Evolutionary conservation across 2,329 filamentous ascomycete genomes (phyloP).

Genomic region (Fusarium keratoplasticum): DNA sequence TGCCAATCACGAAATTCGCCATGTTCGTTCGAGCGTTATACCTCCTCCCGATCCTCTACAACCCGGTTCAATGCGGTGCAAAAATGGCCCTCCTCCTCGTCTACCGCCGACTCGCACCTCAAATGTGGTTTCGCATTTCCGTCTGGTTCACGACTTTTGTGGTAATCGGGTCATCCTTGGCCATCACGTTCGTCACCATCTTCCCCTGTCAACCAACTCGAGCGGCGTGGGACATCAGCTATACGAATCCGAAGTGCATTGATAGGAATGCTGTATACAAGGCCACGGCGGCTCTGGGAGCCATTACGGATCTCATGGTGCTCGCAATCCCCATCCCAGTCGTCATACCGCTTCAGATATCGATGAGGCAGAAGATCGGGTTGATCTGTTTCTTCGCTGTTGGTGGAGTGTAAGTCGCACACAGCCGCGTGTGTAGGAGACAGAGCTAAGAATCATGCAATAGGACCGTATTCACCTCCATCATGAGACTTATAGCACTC

Average conservation of each 20-base stretch:
- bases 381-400: constrained; percentile 20
- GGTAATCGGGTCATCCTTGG: constrained; percentile 19
- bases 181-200: constrained; percentile 21
- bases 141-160: constrained; percentile 12
- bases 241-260: constrained; percentile 10
- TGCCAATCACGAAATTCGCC: constrained; percentile 20
- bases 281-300: constrained; percentile 17
- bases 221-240: constrained; percentile 19
- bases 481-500: constrained; percentile 26
- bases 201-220: constrained; percentile 12
- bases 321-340: constrained; percentile 18
- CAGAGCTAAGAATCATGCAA: not conserved
- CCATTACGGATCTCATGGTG: constrained; percentile 13
- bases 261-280: constrained; percentile 16
- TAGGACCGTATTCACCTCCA: constrained; percentile 28
- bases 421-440: fast-evolving
- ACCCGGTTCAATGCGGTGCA: constrained; percentile 19
- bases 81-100: constrained; percentile 15
- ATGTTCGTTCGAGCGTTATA: constrained; percentile 8
- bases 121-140: constrained; percentile 10
- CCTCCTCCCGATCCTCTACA: constrained; percentile 25
- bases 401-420: not conserved
- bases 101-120: constrained; percentile 13
- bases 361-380: constrained; percentile 15
- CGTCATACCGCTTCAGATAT: constrained; percentile 8